These are phyloP conservation scores for Mrakia blollopis DNA, from an alignment of 768 basidiomycete genomes.

Conservation along the genomic window DNA sequence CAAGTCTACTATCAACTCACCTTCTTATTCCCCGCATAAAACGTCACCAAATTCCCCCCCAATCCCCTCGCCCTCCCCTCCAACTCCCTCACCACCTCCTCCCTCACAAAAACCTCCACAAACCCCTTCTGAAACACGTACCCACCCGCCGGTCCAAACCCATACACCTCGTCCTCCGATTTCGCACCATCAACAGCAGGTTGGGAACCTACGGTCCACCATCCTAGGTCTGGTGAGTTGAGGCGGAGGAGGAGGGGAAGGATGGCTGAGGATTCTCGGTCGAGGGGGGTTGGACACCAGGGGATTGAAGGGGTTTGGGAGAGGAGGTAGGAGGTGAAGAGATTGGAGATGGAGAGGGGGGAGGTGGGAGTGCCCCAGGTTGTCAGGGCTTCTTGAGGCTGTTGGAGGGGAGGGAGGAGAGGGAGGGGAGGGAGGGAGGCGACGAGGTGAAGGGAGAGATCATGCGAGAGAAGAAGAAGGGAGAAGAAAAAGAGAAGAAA, in stretches of 20 bases:
- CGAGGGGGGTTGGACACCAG: conserved; percentile 77
- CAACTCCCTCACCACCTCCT: conserved; percentile 40
- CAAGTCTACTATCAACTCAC: conserved; percentile 47
- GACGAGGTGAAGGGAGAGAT: not conserved
- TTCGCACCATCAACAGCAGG: conserved; percentile 78
- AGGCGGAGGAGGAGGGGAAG: conserved; percentile 69
- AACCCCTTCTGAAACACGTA: conserved; percentile 98
- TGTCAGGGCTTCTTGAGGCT: conserved; percentile 61
- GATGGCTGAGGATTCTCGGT: conserved; percentile 74
- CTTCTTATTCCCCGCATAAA: conserved; percentile 73
- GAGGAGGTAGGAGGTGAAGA: conserved; percentile 75
- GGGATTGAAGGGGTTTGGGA: conserved; percentile 70
- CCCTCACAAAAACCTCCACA: conserved; percentile 82
- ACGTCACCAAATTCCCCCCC: conserved; percentile 56
- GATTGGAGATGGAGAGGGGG: conserved; percentile 62
- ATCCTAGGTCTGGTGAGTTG: conserved; percentile 58
- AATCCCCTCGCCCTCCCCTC: conserved; percentile 53
- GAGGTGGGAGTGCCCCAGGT: conserved; percentile 74
- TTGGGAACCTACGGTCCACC: conserved; percentile 98
- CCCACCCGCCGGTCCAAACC: conserved; percentile 88
- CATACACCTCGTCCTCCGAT: conserved; percentile 72
- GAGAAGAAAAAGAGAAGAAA: not conserved
- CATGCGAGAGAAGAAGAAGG: not conserved
- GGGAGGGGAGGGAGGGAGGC: not conserved
- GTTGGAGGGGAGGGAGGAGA: conserved; percentile 13